Evolutionary conservation across 1,139 yeast genomes (phyloP), one percentile per base, ranked within the genome.

Genomic region (Saccharomyces hybrid): DNA sequence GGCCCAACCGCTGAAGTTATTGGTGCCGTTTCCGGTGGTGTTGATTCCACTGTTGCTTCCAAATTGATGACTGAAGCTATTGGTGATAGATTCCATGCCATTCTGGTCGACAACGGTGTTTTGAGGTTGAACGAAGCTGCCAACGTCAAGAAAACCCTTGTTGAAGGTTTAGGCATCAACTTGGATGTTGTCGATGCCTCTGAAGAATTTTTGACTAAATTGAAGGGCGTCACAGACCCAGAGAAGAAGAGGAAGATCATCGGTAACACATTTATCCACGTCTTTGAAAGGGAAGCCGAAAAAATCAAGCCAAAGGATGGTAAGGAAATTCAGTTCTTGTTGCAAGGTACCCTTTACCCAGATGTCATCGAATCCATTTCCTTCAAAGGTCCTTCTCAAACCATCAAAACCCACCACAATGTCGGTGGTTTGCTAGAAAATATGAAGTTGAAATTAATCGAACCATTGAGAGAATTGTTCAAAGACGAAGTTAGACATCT

Each of bases 11-110:
- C 97, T 56, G 98, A 93, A 76, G 99, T 95, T 61, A 93, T 93
- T 70, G 99, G 99, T 76, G 99, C 99, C 55, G 99, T 93, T 65
- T 88, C 97, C 58, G 99, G 99, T 69, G 99, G 99, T 78, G 99
- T 95, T 61, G 99, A 93, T 75, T 93, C 99, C 55, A 93, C 99
- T 50, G 99, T 95, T 59, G 99, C 98, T 62, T 97, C 99, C 62
- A 93, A 93, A 78, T 81, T 93, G 71, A 87, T 93, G 96, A 86
- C 90, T 62, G 97, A 88, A 76, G 99, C 99, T 62, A 93, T 93
- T 73, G 99, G 99, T 70, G 95, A 88, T 69, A 84, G 99, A 73
- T 93, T 93, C 87, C 99, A 93, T 68, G 99, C 99, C 59, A 90
- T 93, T 66, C 82, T 90, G 70, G 99, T 93, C 60, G 99, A 93